phyloP scores from a whole-genome alignment of 495 filamentous ascomycete species.

The Trichocladium antarcticum region DNA sequence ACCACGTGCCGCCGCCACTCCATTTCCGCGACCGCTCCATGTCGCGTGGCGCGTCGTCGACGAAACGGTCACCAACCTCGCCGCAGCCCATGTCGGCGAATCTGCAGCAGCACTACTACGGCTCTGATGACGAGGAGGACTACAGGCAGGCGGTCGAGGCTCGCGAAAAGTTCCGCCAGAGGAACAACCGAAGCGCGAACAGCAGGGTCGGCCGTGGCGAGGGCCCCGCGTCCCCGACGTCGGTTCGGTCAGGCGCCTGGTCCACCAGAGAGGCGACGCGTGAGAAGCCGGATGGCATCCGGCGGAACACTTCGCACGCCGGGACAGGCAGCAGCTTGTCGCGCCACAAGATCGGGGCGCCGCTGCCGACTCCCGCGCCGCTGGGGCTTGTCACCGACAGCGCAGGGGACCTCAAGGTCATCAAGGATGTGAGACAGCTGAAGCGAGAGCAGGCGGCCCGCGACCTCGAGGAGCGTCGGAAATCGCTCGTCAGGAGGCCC shows the following conservation, averaged over 20 bases:
- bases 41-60: constrained; percentile 42
- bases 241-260: constrained; percentile 11
- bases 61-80: constrained; percentile 67
- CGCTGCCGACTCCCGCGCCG: constrained; percentile 23
- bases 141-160: constrained; percentile 50
- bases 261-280: constrained; percentile 27
- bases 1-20: constrained; percentile 36
- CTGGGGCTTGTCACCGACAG: constrained; percentile 23
- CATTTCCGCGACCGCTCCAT: constrained; percentile 44
- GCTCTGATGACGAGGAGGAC: constrained; percentile 48
- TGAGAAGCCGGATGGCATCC: constrained; percentile 44
- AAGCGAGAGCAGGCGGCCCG: constrained; percentile 72
- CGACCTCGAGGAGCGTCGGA: constrained; percentile 75
- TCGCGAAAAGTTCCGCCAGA: constrained; percentile 48
- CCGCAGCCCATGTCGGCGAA: constrained; percentile 55
- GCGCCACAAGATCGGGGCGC: constrained; percentile 10
- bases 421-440: constrained; percentile 43
- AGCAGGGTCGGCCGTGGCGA: constrained; percentile 30
- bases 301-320: constrained; percentile 23
- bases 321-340: constrained; percentile 5
- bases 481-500: constrained; percentile 68
- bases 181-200: constrained; percentile 47
- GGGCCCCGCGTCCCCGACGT: constrained; percentile 15
- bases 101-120: constrained; percentile 30
- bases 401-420: constrained; percentile 32